Evolutionary conservation across 1,284 basidiomycete genomes (phyloP).

Genomic region (Boletus semigastroideus): DNA sequence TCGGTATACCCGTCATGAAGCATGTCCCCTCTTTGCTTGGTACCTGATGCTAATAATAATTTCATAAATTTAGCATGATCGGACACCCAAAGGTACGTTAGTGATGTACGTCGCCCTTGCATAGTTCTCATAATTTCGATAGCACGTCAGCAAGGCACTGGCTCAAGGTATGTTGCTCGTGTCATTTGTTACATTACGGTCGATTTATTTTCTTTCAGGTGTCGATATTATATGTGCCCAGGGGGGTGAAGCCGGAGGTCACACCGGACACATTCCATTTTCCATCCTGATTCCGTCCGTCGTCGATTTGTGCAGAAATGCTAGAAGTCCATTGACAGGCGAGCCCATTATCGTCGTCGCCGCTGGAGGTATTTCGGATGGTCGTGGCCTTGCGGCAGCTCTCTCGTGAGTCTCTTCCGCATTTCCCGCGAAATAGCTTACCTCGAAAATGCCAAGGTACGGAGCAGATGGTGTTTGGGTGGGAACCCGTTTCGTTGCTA

Average conservation of each 20-base stretch:
- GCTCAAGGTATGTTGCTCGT: conserved; percentile 50
- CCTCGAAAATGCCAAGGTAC: too few species aligned
- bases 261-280: neutral
- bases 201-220: too few species aligned
- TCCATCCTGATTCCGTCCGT: neutral
- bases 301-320: neutral
- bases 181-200: neutral
- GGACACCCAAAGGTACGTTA: conserved; percentile 74
- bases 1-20: conserved; percentile 85
- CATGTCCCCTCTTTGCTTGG: conserved; percentile 33
- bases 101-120: neutral
- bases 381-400: neutral
- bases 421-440: neutral
- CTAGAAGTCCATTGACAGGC: too few species aligned
- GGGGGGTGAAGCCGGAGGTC: too few species aligned
- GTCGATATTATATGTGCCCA: neutral
- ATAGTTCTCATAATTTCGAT: conserved; percentile 5
- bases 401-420: neutral
- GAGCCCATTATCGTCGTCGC: too few species aligned
- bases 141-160: conserved; percentile 81
- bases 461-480: too few species aligned
- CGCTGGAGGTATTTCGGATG: neutral
- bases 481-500: too few species aligned
- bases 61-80: conserved; percentile 64
- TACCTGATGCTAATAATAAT: conserved; percentile 16